Evolutionary conservation across 2,329 filamentous ascomycete genomes (phyloP).

Genomic region (Chaetomiaceae sp.): DNA sequence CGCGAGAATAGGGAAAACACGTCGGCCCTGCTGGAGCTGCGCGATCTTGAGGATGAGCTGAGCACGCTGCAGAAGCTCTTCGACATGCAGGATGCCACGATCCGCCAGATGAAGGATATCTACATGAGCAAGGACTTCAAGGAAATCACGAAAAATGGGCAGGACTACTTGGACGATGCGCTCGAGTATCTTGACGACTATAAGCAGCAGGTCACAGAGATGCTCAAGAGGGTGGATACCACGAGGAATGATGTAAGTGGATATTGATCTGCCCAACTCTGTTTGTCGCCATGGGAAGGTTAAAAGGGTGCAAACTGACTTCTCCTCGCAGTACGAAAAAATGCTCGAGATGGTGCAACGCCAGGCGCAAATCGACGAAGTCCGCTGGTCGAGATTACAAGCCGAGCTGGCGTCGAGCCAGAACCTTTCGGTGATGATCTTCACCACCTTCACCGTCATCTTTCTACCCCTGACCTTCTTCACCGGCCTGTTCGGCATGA

Average conservation of each 20-base stretch:
- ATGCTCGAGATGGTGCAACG: slow-evolving; percentile 63
- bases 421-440: slow-evolving; percentile 60
- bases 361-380: slow-evolving; percentile 62
- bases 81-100: slow-evolving; percentile 48
- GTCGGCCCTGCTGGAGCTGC: slow-evolving; percentile 56
- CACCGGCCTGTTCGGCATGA: slow-evolving; percentile 61
- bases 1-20: slow-evolving; percentile 58
- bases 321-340: slow-evolving; percentile 49
- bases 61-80: slow-evolving; percentile 53
- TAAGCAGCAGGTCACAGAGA: slow-evolving; percentile 48
- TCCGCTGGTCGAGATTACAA: slow-evolving; percentile 56
- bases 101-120: slow-evolving; percentile 43
- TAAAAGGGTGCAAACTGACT: slow-evolving; percentile 3
- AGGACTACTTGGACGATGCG: slow-evolving; percentile 48
- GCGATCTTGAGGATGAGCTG: slow-evolving; percentile 61
- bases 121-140: slow-evolving; percentile 40
- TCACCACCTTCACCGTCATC: slow-evolving; percentile 59
- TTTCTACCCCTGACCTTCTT: slow-evolving; percentile 62
- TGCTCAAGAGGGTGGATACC: slow-evolving; percentile 52
- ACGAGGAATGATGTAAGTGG: slow-evolving; percentile 53
- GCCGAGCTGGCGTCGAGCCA: slow-evolving; percentile 59
- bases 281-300: too few relatives aligned
- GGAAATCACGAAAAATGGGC: slow-evolving; percentile 41
- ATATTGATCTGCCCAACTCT: too few relatives aligned
- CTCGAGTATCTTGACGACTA: slow-evolving; percentile 51